phyloP scores from a whole-genome alignment of 2,329 filamentous ascomycete species.

The Acephala macrosclerotiorum region DNA sequence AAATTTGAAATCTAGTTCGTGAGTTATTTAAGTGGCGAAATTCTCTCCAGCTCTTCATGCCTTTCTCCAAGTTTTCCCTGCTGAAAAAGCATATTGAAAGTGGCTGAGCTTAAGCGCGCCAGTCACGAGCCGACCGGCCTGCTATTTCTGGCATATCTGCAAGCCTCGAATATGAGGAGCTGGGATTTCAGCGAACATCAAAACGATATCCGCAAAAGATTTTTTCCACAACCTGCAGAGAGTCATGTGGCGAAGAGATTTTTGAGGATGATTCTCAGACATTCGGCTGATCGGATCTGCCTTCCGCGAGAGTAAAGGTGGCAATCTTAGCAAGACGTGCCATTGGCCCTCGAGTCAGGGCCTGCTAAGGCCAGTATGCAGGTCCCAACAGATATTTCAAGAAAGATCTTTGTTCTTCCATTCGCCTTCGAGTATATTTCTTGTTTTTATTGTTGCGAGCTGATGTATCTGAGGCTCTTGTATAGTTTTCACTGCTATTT shows the following conservation, averaged over 20 bases:
- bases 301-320: not conserved
- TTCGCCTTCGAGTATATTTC: too few species aligned
- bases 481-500: too few species aligned
- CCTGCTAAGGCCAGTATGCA: not conserved
- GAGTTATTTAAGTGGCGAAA: slow-evolving; percentile 1
- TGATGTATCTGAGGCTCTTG: too few species aligned
- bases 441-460: too few species aligned
- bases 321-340: not conserved
- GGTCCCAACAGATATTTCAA: not conserved
- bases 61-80: not conserved
- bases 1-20: not conserved
- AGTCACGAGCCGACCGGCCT: not conserved
- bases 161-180: not conserved
- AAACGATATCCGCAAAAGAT: not conserved
- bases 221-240: too few species aligned
- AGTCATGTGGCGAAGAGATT: too few species aligned
- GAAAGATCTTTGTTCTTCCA: too few species aligned
- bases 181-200: not conserved
- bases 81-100: not conserved
- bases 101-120: not conserved
- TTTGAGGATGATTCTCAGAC: not conserved
- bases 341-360: not conserved
- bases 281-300: not conserved
- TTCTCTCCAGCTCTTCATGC: not conserved
- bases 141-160: not conserved